Evolutionary conservation across 768 basidiomycete species (phyloP).

Genomic region (Hydnomerulius pinastri): DNA sequence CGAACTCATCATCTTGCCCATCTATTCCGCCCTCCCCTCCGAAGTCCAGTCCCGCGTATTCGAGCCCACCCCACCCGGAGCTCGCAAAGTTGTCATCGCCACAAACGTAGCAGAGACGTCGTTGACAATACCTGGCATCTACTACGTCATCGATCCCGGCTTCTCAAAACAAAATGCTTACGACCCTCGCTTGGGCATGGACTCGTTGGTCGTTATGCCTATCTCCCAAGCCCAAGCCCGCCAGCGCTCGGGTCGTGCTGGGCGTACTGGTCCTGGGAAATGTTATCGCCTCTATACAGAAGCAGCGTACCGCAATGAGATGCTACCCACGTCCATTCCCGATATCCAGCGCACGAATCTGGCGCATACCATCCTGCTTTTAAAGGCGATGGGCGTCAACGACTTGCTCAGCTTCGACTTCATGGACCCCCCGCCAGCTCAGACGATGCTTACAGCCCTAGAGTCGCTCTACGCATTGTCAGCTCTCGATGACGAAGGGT

Average conservation of each 20-base stretch:
- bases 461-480: slow-evolving; percentile 94
- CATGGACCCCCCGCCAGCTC: slow-evolving; percentile 98
- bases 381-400: slow-evolving; percentile 99
- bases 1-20: slow-evolving; percentile 93
- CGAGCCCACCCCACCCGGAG: slow-evolving; percentile 95
- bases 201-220: slow-evolving; percentile 97
- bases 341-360: slow-evolving; percentile 97
- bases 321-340: slow-evolving; percentile 96
- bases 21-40: slow-evolving; percentile 97
- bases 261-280: slow-evolving; percentile 97
- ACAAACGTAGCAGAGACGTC: slow-evolving; percentile 99
- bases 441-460: slow-evolving; percentile 94
- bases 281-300: slow-evolving; percentile 98
- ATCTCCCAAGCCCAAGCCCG: slow-evolving; percentile 98
- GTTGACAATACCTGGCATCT: slow-evolving; percentile 97
- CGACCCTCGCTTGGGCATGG: slow-evolving; percentile 97
- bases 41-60: slow-evolving; percentile 98
- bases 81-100: slow-evolving; percentile 99
- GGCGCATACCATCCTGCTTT: slow-evolving; percentile 87
- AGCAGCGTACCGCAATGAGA: slow-evolving; percentile 97
- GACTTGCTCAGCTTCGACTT: slow-evolving; percentile 98
- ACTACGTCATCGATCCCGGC: slow-evolving; percentile 98
- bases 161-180: slow-evolving; percentile 99
- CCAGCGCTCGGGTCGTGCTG: slow-evolving; percentile 94
- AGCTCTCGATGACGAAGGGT: slow-evolving; percentile 94